Conservation (phyloP, 2,329 filamentous ascomycete species). For the Ascochyta rabiei region DNA sequence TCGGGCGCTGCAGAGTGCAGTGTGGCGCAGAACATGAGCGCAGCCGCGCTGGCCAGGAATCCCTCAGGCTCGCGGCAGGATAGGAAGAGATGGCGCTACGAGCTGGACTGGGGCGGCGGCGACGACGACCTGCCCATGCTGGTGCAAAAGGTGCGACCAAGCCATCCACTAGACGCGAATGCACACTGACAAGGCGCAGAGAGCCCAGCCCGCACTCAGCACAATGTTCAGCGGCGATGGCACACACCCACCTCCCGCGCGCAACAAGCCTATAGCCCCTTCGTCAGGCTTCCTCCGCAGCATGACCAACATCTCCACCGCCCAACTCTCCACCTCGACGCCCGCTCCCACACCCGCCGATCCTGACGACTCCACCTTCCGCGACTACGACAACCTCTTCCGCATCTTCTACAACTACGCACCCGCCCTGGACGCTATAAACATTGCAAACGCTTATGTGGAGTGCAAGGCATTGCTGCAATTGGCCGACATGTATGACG, state of each 20-base stretch:
- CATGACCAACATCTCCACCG: conserved; percentile 75
- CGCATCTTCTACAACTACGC: conserved; percentile 95
- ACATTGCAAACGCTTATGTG: conserved; percentile 90
- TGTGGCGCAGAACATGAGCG: conserved; percentile 29
- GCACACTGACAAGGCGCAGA: conserved; percentile 20
- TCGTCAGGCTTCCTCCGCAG: conserved; percentile 82
- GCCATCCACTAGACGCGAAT: not conserved
- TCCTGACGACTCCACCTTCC: conserved; percentile 72
- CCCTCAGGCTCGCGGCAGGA: conserved; percentile 50
- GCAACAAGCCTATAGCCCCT: conserved; percentile 68
- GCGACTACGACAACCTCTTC: conserved; percentile 95
- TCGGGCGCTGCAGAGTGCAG: conserved; percentile 52
- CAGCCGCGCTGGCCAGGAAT: conserved; percentile 48
- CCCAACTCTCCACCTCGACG: conserved; percentile 15
- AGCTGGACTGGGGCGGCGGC: conserved; percentile 76
- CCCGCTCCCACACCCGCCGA: conserved; percentile 59
- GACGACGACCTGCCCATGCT: conserved; percentile 83
- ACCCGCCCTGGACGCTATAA: conserved; percentile 79
- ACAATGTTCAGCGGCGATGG: conserved; percentile 65
- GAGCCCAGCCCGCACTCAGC: conserved; percentile 39
- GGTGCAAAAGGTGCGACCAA: conserved; percentile 70
- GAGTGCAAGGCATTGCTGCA: conserved; percentile 90
- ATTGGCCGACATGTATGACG: conserved; percentile 94
- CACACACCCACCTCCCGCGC: conserved; percentile 53
- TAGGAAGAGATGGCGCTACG: conserved; percentile 80